Percentiles rank a stretch among this genome's conserved stretches.
phyloP scores from a whole-genome alignment of 768 basidiomycete species.

The Sarcodon aspratus region DNA sequence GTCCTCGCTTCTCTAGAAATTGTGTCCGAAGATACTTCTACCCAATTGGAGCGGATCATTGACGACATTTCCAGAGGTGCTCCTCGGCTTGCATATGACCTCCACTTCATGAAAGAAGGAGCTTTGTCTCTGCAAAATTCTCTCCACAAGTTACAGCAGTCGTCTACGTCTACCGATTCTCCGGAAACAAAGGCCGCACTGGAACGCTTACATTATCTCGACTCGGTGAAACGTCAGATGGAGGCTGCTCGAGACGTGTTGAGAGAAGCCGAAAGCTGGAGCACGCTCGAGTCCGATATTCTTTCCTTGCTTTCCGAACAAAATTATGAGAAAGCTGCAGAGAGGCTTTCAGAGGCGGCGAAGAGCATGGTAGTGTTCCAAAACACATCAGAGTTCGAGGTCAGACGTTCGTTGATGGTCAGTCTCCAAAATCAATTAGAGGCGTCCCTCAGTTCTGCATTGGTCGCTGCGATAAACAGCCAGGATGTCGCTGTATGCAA shows the following conservation, averaged over 20 bases:
- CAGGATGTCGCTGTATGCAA: constrained; percentile 68
- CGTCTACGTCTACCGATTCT: constrained; percentile 39
- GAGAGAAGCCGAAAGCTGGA: constrained; percentile 95
- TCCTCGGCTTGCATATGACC: constrained; percentile 86
- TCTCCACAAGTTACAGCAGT: constrained; percentile 49
- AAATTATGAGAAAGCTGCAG: constrained; percentile 84
- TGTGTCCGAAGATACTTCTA: constrained; percentile 80
- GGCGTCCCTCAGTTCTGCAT: constrained; percentile 79
- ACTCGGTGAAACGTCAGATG: constrained; percentile 79
- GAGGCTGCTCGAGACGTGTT: constrained; percentile 83
- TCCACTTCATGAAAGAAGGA: constrained; percentile 94
- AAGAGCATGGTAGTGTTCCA: constrained; percentile 88
- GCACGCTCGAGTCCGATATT: constrained; percentile 87
- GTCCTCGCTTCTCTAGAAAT: constrained; percentile 76
- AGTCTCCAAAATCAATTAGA: constrained; percentile 95
- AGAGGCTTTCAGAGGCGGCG: constrained; percentile 79
- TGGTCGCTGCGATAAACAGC: constrained; percentile 77
- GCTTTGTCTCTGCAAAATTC: constrained; percentile 65
- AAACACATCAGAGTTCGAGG: constrained; percentile 86
- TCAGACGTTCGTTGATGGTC: constrained; percentile 74
- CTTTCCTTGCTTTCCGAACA: constrained; percentile 71
- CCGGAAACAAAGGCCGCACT: constrained; percentile 55
- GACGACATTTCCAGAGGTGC: constrained; percentile 88
- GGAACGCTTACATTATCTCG: constrained; percentile 69
- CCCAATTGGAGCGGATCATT: constrained; percentile 77